A percentile compares a stretch with the other conserved stretches of the same genome.
phyloP scores from a whole-genome alignment of 78 protist genomes.

The Emiliania huxleyi region DNA sequence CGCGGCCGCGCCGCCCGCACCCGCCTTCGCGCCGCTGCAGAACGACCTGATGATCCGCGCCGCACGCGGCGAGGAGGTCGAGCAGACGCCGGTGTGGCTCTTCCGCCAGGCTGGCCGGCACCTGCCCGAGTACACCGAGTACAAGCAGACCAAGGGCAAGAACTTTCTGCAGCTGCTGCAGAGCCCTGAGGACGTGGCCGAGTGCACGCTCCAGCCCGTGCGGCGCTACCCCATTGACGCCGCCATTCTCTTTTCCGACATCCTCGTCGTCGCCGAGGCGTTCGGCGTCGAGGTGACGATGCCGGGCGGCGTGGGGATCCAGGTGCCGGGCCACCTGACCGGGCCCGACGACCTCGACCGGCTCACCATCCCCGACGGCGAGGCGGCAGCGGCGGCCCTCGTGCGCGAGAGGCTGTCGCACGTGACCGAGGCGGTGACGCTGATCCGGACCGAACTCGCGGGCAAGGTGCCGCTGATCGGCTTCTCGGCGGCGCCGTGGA shows the following conservation, averaged over 20 bases:
- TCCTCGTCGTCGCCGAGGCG: constrained; percentile 42
- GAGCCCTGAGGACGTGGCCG: constrained; percentile 43
- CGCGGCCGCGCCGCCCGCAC: too few species aligned
- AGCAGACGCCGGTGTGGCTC: constrained; percentile 16
- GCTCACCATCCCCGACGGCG: not conserved
- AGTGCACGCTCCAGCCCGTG: constrained; percentile 43
- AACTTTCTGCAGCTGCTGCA: constrained; percentile 46
- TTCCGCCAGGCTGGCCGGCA: constrained; percentile 36
- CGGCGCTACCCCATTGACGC: constrained; percentile 55
- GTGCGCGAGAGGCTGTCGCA: not conserved
- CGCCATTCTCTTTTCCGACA: constrained; percentile 55
- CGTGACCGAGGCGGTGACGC: not conserved
- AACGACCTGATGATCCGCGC: not conserved
- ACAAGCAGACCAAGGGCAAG: constrained; percentile 8
- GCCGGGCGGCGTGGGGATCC: constrained; percentile 46
- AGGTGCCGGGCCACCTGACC: not conserved
- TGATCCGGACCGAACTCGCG: not conserved
- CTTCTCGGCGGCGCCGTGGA: constrained; percentile 40
- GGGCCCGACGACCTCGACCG: not conserved
- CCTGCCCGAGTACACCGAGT: constrained; percentile 34
- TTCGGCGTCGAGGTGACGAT: not conserved
- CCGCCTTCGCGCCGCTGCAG: not conserved
- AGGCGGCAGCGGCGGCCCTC: not conserved
- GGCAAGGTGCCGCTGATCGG: constrained; percentile 23
- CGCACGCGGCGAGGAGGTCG: not conserved